phyloP scores from a whole-genome alignment of 495 filamentous ascomycete genomes.

The Viridothelium virens region DNA sequence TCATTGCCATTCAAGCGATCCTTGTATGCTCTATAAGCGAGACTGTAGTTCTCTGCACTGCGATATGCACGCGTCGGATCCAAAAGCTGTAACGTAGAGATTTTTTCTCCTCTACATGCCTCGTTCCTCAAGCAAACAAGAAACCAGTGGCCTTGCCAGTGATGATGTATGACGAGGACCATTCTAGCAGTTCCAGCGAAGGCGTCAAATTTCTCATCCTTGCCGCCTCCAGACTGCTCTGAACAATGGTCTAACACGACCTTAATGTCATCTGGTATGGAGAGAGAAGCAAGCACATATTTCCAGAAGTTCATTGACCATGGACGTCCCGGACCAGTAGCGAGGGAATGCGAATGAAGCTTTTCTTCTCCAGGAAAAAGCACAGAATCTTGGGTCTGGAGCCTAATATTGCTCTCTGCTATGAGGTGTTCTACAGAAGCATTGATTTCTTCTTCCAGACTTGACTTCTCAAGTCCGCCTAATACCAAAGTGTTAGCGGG shows the following conservation, averaged over 20 bases:
- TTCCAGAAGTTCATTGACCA: background rate
- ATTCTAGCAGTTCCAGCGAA: background rate
- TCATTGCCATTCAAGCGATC: no score
- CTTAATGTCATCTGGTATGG: background rate
- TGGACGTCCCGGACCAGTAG: background rate
- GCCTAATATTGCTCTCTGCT: no score
- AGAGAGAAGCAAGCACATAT: background rate
- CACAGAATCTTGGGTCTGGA: no score
- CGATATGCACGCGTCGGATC: background rate
- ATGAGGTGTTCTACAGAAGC: no score
- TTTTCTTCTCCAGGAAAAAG: no score
- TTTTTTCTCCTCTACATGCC: background rate
- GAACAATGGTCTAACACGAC: background rate
- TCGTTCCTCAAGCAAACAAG: background rate
- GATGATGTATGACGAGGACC: background rate
- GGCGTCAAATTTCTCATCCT: background rate
- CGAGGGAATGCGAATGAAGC: no score
- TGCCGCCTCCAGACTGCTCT: background rate
- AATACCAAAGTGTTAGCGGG: no score
- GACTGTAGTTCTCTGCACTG: no score
- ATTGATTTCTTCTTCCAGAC: no score
- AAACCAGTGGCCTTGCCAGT: background rate
- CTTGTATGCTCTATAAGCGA: no score
- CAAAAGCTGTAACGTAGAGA: background rate
- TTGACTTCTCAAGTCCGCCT: no score